These are phyloP conservation scores for Fraxinus pennsylvanica DNA, from an alignment of 257 asterid genomes.

Conservation along the genomic window DNA sequence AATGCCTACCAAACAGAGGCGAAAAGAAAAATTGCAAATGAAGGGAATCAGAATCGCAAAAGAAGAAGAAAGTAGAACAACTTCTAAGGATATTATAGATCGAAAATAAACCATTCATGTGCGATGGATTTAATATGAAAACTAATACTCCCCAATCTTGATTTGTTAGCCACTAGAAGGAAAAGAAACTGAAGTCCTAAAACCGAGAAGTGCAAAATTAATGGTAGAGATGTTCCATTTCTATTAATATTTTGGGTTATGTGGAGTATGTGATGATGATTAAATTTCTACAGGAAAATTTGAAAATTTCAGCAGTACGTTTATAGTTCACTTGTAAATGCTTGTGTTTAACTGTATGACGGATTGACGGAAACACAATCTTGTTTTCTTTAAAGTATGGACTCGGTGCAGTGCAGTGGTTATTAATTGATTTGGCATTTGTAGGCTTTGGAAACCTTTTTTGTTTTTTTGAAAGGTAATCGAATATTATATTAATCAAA, in stretches of 20 bases:
- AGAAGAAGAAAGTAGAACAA: too few species aligned
- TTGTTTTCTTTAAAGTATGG: not conserved
- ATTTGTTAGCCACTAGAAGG: not conserved
- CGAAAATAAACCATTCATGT: not conserved
- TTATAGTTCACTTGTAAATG: not conserved
- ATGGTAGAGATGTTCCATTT: not conserved
- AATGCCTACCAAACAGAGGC: too few species aligned
- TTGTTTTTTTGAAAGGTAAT: too few species aligned
- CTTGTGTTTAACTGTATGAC: not conserved
- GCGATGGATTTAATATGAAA: not conserved
- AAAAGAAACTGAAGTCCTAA: not conserved
- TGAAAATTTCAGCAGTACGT: not conserved
- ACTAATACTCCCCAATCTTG: conserved; percentile 1
- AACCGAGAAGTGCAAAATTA: not conserved
- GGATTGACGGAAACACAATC: not conserved
- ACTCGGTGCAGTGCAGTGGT: not conserved
- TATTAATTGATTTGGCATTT: not conserved
- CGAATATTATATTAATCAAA: too few species aligned
- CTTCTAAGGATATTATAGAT: not conserved
- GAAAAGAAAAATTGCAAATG: too few species aligned
- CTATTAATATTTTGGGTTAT: not conserved
- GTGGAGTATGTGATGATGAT: not conserved
- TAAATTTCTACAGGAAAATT: not conserved
- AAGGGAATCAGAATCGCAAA: too few species aligned
- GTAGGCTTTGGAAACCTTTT: not conserved